Evolutionary conservation across 345 rosid species (phyloP).

Genomic region (Citrus cavaleriei): DNA sequence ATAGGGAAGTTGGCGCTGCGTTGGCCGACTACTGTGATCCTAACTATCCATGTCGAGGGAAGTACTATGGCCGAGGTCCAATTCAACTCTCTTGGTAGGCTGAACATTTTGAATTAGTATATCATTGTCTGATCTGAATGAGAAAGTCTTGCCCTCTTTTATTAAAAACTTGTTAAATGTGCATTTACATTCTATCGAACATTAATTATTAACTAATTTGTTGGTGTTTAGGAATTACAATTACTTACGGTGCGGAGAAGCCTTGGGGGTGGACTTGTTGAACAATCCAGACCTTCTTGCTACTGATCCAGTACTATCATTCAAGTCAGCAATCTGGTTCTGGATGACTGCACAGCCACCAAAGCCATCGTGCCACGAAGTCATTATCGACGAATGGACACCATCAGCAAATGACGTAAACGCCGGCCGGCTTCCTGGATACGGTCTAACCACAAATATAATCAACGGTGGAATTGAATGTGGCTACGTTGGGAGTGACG

Average conservation of each 20-base stretch:
- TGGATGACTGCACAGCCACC: slow-evolving; percentile 64
- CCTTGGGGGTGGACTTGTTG: slow-evolving; percentile 50
- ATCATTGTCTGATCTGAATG: too few relatives aligned
- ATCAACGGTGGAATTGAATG: slow-evolving; percentile 69
- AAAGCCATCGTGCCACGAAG: slow-evolving; percentile 60
- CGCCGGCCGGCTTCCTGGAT: slow-evolving; percentile 49
- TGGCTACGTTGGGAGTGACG: slow-evolving; percentile 29
- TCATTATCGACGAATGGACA: slow-evolving; percentile 40
- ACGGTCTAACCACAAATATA: slow-evolving; percentile 51
- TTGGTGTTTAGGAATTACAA: slow-evolving; percentile 49
- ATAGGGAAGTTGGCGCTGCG: slow-evolving; percentile 36
- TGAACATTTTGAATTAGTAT: too few relatives aligned
- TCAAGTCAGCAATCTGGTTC: slow-evolving; percentile 72
- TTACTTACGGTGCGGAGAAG: slow-evolving; percentile 54
- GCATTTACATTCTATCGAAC: not conserved
- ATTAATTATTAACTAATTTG: too few relatives aligned
- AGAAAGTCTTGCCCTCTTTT: not conserved
- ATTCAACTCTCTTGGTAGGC: slow-evolving; percentile 51
- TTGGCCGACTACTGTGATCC: slow-evolving; percentile 30
- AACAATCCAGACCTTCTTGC: slow-evolving; percentile 54
- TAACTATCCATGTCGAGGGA: slow-evolving; percentile 41
- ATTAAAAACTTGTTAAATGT: not conserved
- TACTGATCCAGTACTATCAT: slow-evolving; percentile 39
- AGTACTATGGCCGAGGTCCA: slow-evolving; percentile 71
- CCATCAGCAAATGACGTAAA: slow-evolving; percentile 31